phyloP scores from a whole-genome alignment of 1,139 yeast species.

The Barnettozyma hawaiiensis region DNA sequence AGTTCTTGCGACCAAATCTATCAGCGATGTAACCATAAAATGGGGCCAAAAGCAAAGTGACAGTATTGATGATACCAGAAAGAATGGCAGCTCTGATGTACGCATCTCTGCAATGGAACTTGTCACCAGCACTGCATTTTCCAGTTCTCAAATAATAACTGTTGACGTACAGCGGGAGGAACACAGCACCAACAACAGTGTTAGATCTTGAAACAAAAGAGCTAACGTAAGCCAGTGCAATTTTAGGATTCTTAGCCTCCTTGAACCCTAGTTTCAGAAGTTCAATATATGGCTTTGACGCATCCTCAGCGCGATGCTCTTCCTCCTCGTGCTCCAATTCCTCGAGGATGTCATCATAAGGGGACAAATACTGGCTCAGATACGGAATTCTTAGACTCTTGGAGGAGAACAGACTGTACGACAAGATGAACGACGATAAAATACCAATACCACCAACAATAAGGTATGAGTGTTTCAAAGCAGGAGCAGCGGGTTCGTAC shows the following conservation, averaged over 20 bases:
- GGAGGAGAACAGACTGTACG: constrained; percentile 44
- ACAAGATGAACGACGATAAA: constrained; percentile 34
- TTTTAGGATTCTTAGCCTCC: constrained; percentile 33
- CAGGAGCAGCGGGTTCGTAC: constrained; percentile 38
- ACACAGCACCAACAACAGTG: constrained; percentile 54
- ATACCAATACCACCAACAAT: constrained; percentile 44
- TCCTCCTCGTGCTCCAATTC: constrained; percentile 22
- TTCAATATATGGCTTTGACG: constrained; percentile 31
- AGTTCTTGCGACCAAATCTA: constrained; percentile 37
- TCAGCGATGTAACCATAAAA: constrained; percentile 57
- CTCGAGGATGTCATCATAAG: constrained; percentile 24
- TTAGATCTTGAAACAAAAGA: constrained; percentile 62
- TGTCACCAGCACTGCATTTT: constrained; percentile 35
- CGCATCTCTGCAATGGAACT: constrained; percentile 52
- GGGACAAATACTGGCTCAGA: constrained; percentile 19
- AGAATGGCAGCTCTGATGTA: constrained; percentile 61
- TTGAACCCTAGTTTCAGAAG: constrained; percentile 43
- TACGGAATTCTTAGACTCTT: constrained; percentile 29
- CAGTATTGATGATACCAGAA: constrained; percentile 59
- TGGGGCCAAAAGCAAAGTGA: constrained; percentile 56
- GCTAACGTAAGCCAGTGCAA: constrained; percentile 51
- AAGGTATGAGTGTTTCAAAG: constrained; percentile 44
- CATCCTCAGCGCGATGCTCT: constrained; percentile 15
- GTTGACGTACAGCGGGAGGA: constrained; percentile 60
- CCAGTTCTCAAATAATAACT: constrained; percentile 48